Conservation (phyloP, 2,329 filamentous ascomycete genomes). For the Botrytis cinerea region DNA sequence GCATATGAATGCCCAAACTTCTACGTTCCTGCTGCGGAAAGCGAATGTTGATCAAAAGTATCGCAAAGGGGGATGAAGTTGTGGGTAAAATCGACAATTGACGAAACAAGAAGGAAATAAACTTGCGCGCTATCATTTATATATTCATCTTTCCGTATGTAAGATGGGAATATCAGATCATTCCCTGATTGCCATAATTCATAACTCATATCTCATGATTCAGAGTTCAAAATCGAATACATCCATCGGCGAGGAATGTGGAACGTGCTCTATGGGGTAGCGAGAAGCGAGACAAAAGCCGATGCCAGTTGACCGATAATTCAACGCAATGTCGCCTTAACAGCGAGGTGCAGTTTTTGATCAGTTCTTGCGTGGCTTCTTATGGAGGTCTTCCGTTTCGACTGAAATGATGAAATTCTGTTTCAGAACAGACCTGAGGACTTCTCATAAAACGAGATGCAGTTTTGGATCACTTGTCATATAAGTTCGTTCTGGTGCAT, state of each 20-base stretch:
- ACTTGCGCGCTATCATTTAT: background rate
- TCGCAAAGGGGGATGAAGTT: background rate
- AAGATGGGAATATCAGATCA: background rate
- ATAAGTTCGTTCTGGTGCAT: background rate
- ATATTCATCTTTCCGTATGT: background rate
- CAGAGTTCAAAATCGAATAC: background rate
- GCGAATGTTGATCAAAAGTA: background rate
- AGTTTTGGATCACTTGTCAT: background rate
- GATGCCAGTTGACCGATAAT: background rate
- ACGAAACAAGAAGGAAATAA: background rate
- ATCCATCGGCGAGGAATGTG: background rate
- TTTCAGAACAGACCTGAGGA: background rate
- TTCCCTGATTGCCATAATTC: background rate
- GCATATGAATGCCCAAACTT: rapidly evolving
- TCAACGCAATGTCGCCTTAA: background rate
- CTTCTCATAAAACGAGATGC: background rate
- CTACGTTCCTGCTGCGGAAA: background rate
- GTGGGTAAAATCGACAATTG: background rate
- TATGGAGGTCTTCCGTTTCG: background rate
- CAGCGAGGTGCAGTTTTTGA: background rate
- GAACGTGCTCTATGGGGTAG: background rate
- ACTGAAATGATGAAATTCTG: background rate
- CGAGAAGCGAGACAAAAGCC: background rate
- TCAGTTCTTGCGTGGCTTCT: background rate
- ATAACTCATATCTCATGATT: background rate